Evolutionary conservation across 2,329 filamentous ascomycete genomes (phyloP), one percentile per base, ranked within the genome.

Genomic region (Tolypocladium tundrense): DNA sequence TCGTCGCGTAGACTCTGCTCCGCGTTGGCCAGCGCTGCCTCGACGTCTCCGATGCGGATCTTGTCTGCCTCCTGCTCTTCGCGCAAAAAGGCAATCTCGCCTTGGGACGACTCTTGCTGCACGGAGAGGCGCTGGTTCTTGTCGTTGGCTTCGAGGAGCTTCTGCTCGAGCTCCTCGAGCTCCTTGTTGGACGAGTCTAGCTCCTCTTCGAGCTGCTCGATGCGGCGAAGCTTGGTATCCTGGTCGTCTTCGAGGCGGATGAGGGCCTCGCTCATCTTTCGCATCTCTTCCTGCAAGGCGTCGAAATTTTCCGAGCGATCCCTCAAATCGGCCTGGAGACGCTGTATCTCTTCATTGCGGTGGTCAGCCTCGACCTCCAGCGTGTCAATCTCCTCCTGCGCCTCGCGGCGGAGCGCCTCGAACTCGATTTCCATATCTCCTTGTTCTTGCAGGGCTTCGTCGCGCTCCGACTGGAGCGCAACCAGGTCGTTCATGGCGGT

Each of bases 1-100:
- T 96, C 91, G 55, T 94, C 91, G 58, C 88, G 84, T n/a, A 96
- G 76, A 54, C 78, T 84, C 67, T 91, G 85, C 69, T 95, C 88
- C n/a, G 86, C 82, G 58, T 85, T 88, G 65, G 90, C 88, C 42
- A 97, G 76, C 16, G 87, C 85, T 10, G 90, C 89, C 68, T 97
- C 92, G 9, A 97, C 79, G 67, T 97, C 91, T 42, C 93, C 91
- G 66, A 99, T 97, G 73, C 91, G 92, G 70, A 99, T 96, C 80
- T 99, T 99, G 77, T 99, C 94, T 21, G 84, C 85, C 73, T 99
- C 94, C 72, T 99, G 94, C 75, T 99, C 94, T 69, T 99, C 94
- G 1, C 94, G 87, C 55, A 99, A 73, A 80, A 99, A 99, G 1
- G 90, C 87, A 72, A 97, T 95, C 72, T 99, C 94, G 59, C 88